phyloP scores from a whole-genome alignment of 441 rosid species.

The Theobroma grandiflorum region DNA sequence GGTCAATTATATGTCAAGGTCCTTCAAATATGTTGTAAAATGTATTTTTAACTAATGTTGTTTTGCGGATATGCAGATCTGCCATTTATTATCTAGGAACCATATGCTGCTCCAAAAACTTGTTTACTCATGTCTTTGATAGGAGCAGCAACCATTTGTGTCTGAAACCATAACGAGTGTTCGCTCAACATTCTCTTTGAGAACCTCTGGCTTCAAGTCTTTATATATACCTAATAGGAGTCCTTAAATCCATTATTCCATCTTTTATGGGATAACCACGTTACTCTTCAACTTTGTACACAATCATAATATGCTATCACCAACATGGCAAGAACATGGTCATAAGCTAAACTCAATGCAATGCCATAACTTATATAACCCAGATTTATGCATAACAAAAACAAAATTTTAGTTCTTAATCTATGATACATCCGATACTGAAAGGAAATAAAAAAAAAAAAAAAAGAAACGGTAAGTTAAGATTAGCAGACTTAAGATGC shows the following conservation, averaged over 20 bases:
- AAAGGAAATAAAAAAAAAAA: neutral
- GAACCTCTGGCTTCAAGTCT: neutral
- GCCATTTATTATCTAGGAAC: neutral
- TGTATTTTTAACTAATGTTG: neutral
- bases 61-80: neutral
- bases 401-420: constrained; percentile 9
- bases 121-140: neutral
- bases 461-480: neutral
- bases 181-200: neutral
- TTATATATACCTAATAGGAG: too few species aligned
- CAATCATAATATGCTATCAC: neutral
- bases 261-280: neutral
- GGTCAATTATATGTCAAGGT: neutral
- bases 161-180: neutral
- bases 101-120: neutral
- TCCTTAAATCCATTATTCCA: neutral
- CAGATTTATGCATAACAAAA: neutral
- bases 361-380: neutral
- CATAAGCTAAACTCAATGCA: too few species aligned
- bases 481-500: neutral
- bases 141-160: neutral
- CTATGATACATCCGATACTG: neutral
- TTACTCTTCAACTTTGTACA: neutral
- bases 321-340: neutral
- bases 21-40: neutral